phyloP scores from a whole-genome alignment of 2,329 filamentous ascomycete species.

The Cryphonectria carpinicola region DNA sequence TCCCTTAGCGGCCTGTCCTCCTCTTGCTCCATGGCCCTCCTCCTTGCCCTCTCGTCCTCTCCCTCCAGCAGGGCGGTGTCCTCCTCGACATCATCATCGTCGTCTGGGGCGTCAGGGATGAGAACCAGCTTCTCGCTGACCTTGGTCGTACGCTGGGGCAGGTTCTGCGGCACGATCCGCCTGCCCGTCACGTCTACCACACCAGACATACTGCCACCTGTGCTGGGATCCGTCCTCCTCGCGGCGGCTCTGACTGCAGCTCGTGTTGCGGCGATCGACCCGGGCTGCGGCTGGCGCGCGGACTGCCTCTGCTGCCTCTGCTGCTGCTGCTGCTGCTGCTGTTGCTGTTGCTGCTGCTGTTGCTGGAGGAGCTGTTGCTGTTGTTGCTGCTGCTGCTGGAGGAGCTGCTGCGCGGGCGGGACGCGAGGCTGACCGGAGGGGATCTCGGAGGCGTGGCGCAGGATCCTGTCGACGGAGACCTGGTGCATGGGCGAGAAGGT shows the following conservation, averaged over 20 bases:
- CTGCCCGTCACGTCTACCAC: slow-evolving; percentile 42
- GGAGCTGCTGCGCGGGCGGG: slow-evolving; percentile 52
- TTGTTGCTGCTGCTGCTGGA: slow-evolving; percentile 7
- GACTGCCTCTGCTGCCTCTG: slow-evolving; percentile 8
- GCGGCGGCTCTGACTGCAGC: slow-evolving; percentile 25
- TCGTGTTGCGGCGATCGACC: slow-evolving; percentile 25
- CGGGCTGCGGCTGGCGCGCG: slow-evolving; percentile 20
- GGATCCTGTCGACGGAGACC: slow-evolving; percentile 90
- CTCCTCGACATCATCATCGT: slow-evolving; percentile 55
- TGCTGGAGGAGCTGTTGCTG: slow-evolving; percentile 8
- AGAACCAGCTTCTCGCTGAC: slow-evolving; percentile 97
- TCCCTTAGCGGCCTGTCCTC: slow-evolving; percentile 70
- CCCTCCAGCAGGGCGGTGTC: slow-evolving; percentile 46
- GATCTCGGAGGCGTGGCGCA: slow-evolving; percentile 92
- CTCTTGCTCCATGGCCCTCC: slow-evolving; percentile 47
- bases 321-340: slow-evolving; percentile 15
- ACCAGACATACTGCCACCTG: slow-evolving; percentile 15
- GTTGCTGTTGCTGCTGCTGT: slow-evolving; percentile 9
- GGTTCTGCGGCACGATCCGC: slow-evolving; percentile 53
- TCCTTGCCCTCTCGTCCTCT: slow-evolving; percentile 63
- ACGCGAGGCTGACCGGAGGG: slow-evolving; percentile 88
- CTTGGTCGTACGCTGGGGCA: slow-evolving; percentile 89
- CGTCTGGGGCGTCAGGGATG: slow-evolving; percentile 76
- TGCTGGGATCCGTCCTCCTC: slow-evolving; percentile 32
- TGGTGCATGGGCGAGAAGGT: slow-evolving; percentile 64